A percentile compares a stretch with the other conserved stretches of the same genome.
Conservation (phyloP, 164 flowering plant species). For the Buxus sempervirens region DNA sequence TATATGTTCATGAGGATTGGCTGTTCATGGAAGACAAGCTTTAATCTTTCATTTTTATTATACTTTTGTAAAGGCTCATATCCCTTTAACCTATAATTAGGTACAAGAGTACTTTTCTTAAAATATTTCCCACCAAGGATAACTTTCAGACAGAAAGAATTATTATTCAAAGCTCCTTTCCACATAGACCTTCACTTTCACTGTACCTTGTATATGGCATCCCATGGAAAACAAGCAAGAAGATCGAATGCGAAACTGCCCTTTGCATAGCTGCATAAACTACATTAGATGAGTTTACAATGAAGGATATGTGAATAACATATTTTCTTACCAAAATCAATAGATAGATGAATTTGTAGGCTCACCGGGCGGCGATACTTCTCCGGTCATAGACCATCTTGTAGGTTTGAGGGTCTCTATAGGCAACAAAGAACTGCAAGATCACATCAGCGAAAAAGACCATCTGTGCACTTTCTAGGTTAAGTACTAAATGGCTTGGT, state of each 20-base stretch:
- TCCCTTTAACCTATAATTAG: too few relatives aligned
- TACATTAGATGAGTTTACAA: too few relatives aligned
- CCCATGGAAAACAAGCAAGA: constrained; percentile 88
- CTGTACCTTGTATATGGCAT: constrained; percentile 70
- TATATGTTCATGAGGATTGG: not conserved
- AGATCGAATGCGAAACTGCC: constrained; percentile 66
- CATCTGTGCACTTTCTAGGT: constrained; percentile 72
- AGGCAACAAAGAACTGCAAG: constrained; percentile 70
- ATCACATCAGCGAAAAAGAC: constrained; percentile 77
- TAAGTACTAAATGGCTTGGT: constrained; percentile 54
- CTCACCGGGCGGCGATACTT: constrained; percentile 66
- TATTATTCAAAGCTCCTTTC: too few relatives aligned
- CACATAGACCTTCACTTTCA: too few relatives aligned
- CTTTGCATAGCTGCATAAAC: constrained; percentile 41
- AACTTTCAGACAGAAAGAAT: too few relatives aligned
- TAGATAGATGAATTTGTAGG: not conserved
- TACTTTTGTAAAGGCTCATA: too few relatives aligned
- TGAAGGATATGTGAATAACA: too few relatives aligned
- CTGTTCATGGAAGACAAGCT: too few relatives aligned
- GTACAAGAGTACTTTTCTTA: too few relatives aligned
- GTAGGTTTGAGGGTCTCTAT: constrained; percentile 70
- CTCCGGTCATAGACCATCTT: constrained; percentile 56
- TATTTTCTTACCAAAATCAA: not conserved
- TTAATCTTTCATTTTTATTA: too few relatives aligned
- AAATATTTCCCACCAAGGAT: too few relatives aligned